Evolutionary conservation across 306 rosid genomes (phyloP).

Genomic region (apple (Malus domestica)): DNA sequence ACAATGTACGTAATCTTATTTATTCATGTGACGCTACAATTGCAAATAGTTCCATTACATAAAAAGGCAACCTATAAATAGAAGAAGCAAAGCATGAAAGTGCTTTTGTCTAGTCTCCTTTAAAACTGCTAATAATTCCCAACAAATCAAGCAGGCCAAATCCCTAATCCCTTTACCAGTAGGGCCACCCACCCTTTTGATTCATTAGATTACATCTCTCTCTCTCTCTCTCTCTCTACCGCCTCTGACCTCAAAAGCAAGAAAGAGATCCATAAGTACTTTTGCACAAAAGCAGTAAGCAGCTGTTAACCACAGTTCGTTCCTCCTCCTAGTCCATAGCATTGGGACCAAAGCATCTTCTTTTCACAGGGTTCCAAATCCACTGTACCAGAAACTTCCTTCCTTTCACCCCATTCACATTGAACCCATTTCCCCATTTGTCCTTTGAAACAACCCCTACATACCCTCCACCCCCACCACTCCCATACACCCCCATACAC

Average conservation of each 20-base stretch:
- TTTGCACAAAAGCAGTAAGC: background rate
- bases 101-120: background rate
- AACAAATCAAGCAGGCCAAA: background rate
- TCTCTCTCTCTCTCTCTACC: background rate
- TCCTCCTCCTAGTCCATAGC: constrained; percentile 27
- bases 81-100: background rate
- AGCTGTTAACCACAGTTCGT: background rate
- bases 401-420: constrained; percentile 39
- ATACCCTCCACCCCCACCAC: constrained; percentile 51
- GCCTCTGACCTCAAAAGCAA: background rate
- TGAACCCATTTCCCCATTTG: constrained; percentile 37
- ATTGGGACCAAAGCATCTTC: constrained; percentile 53
- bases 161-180: background rate
- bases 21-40: background rate
- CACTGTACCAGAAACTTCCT: constrained; percentile 46
- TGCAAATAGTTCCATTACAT: constrained; percentile 1
- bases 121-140: background rate
- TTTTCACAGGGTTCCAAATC: constrained; percentile 44
- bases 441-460: constrained; percentile 37
- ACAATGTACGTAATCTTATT: background rate
- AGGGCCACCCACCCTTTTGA: background rate
- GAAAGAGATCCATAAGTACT: background rate
- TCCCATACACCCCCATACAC: constrained; percentile 49
- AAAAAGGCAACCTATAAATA: background rate
- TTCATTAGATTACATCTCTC: background rate